Conservation (phyloP, 192 early-diverging fungal species). For the Dissophora globulifera region DNA sequence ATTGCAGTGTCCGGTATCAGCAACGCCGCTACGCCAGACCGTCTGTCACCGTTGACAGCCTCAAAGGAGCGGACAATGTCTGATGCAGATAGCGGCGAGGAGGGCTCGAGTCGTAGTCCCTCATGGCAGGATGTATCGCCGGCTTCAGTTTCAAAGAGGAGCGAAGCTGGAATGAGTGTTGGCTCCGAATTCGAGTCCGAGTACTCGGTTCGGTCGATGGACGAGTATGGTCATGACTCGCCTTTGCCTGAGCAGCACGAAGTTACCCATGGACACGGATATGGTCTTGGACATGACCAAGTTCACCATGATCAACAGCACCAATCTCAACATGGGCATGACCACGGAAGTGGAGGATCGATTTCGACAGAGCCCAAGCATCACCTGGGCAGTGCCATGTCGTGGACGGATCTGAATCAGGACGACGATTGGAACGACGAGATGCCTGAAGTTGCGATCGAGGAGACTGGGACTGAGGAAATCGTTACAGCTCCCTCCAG, state of each 20-base stretch:
- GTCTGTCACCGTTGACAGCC: constrained; percentile 7
- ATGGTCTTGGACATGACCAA: background rate
- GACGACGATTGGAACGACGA: constrained; percentile 38
- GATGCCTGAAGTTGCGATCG: background rate
- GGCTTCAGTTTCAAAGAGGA: constrained; percentile 36
- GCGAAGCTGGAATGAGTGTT: constrained; percentile 41
- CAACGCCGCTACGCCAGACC: background rate
- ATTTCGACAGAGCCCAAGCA: background rate
- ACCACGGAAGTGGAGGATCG: constrained; percentile 2
- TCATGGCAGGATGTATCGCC: constrained; percentile 51
- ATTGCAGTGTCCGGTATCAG: background rate
- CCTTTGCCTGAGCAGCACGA: background rate
- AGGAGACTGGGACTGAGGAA: background rate
- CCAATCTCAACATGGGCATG: constrained; percentile 11
- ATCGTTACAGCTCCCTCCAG: no score
- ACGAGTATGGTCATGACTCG: constrained; percentile 22
- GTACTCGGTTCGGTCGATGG: constrained; percentile 37
- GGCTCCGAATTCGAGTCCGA: constrained; percentile 44
- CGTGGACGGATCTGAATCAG: constrained; percentile 39
- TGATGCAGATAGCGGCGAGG: constrained; percentile 20
- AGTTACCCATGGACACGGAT: background rate
- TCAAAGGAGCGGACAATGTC: constrained; percentile 2
- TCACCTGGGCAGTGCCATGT: constrained; percentile 14
- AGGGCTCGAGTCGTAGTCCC: constrained; percentile 24
- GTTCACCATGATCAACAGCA: no score